Conservation (phyloP, 2,329 filamentous ascomycete species). For the Neofusicoccum sp. region DNA sequence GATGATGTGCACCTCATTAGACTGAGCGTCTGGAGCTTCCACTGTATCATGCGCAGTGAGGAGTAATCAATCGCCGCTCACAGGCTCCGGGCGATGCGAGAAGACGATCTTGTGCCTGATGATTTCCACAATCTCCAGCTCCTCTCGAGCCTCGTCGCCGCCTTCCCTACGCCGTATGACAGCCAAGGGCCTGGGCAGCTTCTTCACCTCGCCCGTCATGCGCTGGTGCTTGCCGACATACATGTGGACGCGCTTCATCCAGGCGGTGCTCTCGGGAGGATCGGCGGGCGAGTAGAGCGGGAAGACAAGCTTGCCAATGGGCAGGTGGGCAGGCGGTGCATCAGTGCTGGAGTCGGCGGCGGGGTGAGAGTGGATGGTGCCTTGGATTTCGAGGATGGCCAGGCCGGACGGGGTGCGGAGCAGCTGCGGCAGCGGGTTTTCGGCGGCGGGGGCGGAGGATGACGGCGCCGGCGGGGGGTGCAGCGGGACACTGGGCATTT, state of each 20-base stretch:
- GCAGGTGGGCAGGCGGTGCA: constrained; percentile 34
- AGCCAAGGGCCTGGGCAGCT: constrained; percentile 73
- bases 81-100: constrained; percentile 78
- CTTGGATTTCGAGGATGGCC: constrained; percentile 89
- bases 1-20: too few relatives aligned
- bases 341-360: constrained; percentile 17
- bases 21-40: too few relatives aligned
- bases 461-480: constrained; percentile 16
- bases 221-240: constrained; percentile 88
- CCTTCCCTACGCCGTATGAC: constrained; percentile 60
- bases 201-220: constrained; percentile 86
- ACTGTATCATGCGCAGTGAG: neutral
- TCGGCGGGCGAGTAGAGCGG: constrained; percentile 63
- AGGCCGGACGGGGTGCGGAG: constrained; percentile 87
- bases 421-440: constrained; percentile 70
- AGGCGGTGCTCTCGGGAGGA: constrained; percentile 57
- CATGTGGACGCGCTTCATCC: constrained; percentile 88
- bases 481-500: constrained; percentile 21
- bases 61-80: constrained; percentile 36
- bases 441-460: constrained; percentile 11
- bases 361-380: constrained; percentile 67
- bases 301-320: constrained; percentile 73
- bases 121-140: constrained; percentile 82
- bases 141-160: constrained; percentile 36
- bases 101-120: constrained; percentile 87